Evolutionary conservation across 2,329 filamentous ascomycete genomes (phyloP).

Genomic region (Xylaria sp.): DNA sequence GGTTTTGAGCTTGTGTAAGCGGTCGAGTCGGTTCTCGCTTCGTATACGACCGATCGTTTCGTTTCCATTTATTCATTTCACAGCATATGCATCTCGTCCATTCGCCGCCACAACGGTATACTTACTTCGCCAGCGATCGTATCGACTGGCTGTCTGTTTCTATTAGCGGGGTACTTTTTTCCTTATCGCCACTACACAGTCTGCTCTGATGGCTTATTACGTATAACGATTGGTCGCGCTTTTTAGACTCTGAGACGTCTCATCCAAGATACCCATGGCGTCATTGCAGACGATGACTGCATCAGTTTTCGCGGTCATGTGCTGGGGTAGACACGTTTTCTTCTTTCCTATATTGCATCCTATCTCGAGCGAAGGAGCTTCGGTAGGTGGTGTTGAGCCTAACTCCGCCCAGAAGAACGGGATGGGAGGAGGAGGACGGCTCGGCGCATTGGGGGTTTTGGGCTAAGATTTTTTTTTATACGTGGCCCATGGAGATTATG

Average conservation of each 20-base stretch:
- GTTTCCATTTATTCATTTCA: conserved; percentile 23
- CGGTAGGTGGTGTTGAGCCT: conserved; percentile 45
- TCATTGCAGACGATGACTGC: conserved; percentile 17
- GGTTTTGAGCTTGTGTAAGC: conserved; percentile 56
- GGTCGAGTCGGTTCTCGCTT: conserved; percentile 7
- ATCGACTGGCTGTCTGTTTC: conserved; percentile 16
- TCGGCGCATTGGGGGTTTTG: conserved; percentile 40
- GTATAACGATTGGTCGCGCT: conserved; percentile 12
- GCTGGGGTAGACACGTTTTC: background rate
- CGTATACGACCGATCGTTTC: conserved; percentile 16
- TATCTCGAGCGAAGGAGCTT: conserved; percentile 35
- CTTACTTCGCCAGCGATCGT: conserved; percentile 12
- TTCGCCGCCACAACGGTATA: conserved; percentile 29
- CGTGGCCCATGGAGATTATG: conserved; percentile 11
- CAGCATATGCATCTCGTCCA: conserved; percentile 4
- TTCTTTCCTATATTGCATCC: conserved; percentile 39
- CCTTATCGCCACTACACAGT: background rate
- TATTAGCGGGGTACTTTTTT: conserved; percentile 26
- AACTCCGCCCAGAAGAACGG: conserved; percentile 39
- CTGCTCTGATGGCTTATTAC: conserved; percentile 10
- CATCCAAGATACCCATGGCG: conserved; percentile 22
- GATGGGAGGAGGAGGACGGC: conserved; percentile 45
- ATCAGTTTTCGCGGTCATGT: conserved; percentile 9
- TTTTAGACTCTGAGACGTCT: conserved; percentile 5
- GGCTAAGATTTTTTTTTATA: conserved; percentile 21